Evolutionary conservation across 2,329 filamentous ascomycete genomes (phyloP).

Genomic region (Fusarium xyrophilum): DNA sequence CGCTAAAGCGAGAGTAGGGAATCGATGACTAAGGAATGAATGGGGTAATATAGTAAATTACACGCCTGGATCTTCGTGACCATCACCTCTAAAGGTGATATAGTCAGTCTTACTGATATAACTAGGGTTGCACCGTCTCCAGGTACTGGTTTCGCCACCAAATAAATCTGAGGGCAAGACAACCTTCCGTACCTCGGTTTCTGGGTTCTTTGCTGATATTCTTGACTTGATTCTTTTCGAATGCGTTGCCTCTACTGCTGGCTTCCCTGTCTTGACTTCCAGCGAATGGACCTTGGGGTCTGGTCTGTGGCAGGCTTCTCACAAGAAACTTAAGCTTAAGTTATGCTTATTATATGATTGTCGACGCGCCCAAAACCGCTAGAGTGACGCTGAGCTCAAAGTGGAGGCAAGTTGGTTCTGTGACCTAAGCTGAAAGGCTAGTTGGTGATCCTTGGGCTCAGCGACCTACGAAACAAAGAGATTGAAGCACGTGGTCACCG

Average conservation of each 20-base stretch:
- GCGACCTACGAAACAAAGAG: not conserved
- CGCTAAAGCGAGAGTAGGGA: too few relatives aligned
- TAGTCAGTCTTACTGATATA: not conserved
- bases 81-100: not conserved
- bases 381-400: not conserved
- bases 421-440: not conserved
- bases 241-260: constrained; percentile 32
- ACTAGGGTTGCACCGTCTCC: too few relatives aligned
- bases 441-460: too few relatives aligned
- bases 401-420: not conserved
- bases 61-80: not conserved
- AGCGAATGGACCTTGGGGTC: constrained; percentile 11
- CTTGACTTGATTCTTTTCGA: not conserved
- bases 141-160: too few relatives aligned
- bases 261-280: constrained; percentile 35
- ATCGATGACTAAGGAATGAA: too few relatives aligned
- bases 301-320: too few relatives aligned
- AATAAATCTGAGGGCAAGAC: too few relatives aligned
- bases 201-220: too few relatives aligned
- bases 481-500: not conserved
- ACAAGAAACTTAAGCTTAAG: not conserved
- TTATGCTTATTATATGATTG: not conserved
- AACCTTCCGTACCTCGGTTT: too few relatives aligned
- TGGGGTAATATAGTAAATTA: too few relatives aligned
- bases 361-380: not conserved